phyloP scores from a whole-genome alignment of 2,329 filamentous ascomycete genomes.

The Biscogniauxia marginata region DNA sequence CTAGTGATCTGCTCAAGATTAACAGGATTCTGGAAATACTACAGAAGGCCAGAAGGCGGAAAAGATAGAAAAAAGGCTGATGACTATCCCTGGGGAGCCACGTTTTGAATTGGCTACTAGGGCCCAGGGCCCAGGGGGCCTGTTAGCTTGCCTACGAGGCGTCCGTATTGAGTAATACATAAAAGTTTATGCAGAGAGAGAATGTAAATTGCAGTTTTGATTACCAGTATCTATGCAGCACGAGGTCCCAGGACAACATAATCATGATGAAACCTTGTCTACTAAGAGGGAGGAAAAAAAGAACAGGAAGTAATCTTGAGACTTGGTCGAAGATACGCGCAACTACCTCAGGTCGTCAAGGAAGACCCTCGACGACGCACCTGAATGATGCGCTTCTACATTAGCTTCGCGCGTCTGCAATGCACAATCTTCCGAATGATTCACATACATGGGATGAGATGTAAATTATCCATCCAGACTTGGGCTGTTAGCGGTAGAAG shows the following conservation, averaged over 20 bases:
- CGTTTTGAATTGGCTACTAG: not conserved
- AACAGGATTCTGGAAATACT: constrained; percentile 14
- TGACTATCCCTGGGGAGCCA: not conserved
- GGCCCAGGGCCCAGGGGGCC: not conserved
- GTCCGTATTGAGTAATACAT: too few relatives aligned
- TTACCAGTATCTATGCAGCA: not conserved
- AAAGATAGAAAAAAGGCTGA: constrained; percentile 8
- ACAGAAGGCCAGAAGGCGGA: constrained; percentile 7
- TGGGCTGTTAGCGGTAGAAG: not conserved
- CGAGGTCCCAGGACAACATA: not conserved
- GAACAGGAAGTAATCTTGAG: not conserved
- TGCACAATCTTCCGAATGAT: constrained; percentile 2
- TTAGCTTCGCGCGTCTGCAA: constrained; percentile 1
- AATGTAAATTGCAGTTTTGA: not conserved
- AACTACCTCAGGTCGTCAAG: not conserved
- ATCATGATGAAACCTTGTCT: not conserved
- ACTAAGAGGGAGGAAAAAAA: too few relatives aligned
- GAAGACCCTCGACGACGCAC: not conserved
- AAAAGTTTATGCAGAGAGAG: not conserved
- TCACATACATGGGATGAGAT: not conserved
- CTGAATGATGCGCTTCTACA: not conserved
- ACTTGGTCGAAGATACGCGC: not conserved
- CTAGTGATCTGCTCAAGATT: constrained; percentile 18
- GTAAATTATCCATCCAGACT: not conserved
- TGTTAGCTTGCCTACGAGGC: not conserved